These are phyloP conservation scores for Reutealis trisperma DNA, from an alignment of 345 rosid genomes.

Conservation along the genomic window DNA sequence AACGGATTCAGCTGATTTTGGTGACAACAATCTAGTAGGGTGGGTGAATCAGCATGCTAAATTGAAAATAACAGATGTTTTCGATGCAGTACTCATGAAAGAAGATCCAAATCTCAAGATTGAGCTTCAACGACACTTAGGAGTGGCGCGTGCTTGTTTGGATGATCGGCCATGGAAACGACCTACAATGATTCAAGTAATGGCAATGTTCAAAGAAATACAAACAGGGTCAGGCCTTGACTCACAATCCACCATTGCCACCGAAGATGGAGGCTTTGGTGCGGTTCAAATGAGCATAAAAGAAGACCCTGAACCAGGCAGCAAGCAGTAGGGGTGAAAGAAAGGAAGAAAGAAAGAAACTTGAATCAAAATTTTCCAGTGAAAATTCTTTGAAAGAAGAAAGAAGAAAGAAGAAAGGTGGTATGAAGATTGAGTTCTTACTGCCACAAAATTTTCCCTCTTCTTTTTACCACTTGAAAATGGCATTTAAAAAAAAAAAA, in stretches of 20 bases:
- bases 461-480: slow-evolving; percentile 23
- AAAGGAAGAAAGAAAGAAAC: neutral
- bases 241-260: slow-evolving; percentile 66
- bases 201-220: slow-evolving; percentile 76
- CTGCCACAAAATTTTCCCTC: slow-evolving; percentile 34
- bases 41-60: slow-evolving; percentile 97
- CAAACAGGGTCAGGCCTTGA: slow-evolving; percentile 78
- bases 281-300: slow-evolving; percentile 73
- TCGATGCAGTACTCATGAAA: slow-evolving; percentile 70
- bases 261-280: slow-evolving; percentile 66
- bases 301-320: slow-evolving; percentile 66
- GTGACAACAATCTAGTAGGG: slow-evolving; percentile 95
- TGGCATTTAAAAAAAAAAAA: too few relatives aligned
- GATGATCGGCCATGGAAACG: slow-evolving; percentile 71
- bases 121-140: slow-evolving; percentile 73
- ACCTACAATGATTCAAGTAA: slow-evolving; percentile 82
- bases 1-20: slow-evolving; percentile 92
- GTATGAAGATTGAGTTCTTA: slow-evolving; percentile 8
- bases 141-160: slow-evolving; percentile 76
- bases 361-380: slow-evolving; percentile 22
- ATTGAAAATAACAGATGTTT: slow-evolving; percentile 64
- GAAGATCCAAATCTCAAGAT: slow-evolving; percentile 72
- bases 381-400: slow-evolving; percentile 27
- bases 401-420: slow-evolving; percentile 22
- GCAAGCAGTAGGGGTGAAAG: slow-evolving; percentile 30